Evolutionary conservation across 257 asterid species (phyloP).

Genomic region (Przewalskia tangutica): DNA sequence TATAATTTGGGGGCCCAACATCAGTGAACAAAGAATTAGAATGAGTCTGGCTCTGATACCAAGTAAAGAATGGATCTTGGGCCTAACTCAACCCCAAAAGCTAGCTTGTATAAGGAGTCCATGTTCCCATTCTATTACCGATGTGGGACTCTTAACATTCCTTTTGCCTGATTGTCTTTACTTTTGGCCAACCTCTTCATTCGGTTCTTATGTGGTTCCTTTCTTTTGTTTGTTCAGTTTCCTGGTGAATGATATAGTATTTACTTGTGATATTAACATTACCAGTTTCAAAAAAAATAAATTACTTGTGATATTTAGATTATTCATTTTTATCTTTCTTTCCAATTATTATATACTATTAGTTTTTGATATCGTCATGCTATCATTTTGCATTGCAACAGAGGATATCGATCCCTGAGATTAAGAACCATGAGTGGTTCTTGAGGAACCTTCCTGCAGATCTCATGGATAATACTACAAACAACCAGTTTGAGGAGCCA

Average conservation of each 20-base stretch:
- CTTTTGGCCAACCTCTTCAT: background rate
- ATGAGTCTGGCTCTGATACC: too few species aligned
- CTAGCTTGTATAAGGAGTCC: too few species aligned
- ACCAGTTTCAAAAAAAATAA: too few species aligned
- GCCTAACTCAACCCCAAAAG: too few species aligned
- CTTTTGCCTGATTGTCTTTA: background rate
- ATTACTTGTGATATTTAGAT: background rate
- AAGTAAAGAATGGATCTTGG: too few species aligned
- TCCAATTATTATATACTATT: background rate
- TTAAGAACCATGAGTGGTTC: conserved; percentile 87
- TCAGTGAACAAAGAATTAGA: too few species aligned
- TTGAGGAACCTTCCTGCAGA: conserved; percentile 82
- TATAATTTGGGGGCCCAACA: too few species aligned
- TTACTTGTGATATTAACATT: background rate
- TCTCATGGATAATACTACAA: conserved; percentile 37
- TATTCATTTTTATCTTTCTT: background rate
- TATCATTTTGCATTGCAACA: conserved; percentile 15
- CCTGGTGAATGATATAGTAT: background rate
- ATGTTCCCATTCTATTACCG: too few species aligned
- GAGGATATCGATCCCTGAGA: conserved; percentile 86
- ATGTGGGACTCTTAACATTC: too few species aligned
- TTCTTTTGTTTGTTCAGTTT: background rate
- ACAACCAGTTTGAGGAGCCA: conserved; percentile 71
- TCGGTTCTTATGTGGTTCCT: background rate
- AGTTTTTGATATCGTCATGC: background rate